Evolutionary conservation across 2,329 filamentous ascomycete genomes (phyloP).

Genomic region (Talaromyces sp.): DNA sequence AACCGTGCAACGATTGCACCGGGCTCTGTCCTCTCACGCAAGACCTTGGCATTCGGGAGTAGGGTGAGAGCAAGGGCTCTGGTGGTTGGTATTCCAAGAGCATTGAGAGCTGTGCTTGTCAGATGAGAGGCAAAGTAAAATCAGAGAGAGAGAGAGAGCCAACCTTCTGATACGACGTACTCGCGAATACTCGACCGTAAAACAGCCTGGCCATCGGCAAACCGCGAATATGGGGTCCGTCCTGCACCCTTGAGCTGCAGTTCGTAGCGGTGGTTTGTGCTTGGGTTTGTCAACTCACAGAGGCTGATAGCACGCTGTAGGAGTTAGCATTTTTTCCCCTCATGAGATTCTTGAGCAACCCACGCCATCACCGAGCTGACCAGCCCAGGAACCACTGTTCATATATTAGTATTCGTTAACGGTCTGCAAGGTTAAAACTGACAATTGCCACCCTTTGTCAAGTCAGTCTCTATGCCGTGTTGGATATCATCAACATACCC

Average conservation of each 20-base stretch:
- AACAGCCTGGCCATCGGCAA: slow-evolving; percentile 93
- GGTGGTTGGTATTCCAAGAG: slow-evolving; percentile 79
- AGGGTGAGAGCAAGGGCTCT: slow-evolving; percentile 78
- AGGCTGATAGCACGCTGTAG: slow-evolving; percentile 73
- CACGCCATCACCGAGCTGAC: slow-evolving; percentile 84
- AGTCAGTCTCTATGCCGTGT: slow-evolving; percentile 14
- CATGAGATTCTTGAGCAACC: slow-evolving; percentile 10
- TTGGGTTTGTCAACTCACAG: slow-evolving; percentile 78
- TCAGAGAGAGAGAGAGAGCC: too few species aligned
- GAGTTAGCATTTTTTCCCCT: slow-evolving; percentile 2
- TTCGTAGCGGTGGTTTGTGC: slow-evolving; percentile 71
- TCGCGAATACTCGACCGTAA: slow-evolving; percentile 88
- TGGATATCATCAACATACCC: slow-evolving; percentile 42
- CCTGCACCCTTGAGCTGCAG: slow-evolving; percentile 93
- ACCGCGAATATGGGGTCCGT: slow-evolving; percentile 87
- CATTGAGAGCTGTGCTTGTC: slow-evolving; percentile 56
- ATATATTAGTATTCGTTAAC: not conserved
- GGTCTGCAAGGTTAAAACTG: slow-evolving; percentile 19
- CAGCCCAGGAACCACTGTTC: slow-evolving; percentile 74
- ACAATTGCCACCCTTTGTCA: slow-evolving; percentile 46
- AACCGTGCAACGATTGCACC: slow-evolving; percentile 91
- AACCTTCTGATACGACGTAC: slow-evolving; percentile 88
- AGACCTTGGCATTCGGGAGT: slow-evolving; percentile 65
- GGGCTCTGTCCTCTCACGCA: slow-evolving; percentile 76
- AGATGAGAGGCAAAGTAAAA: too few species aligned